Base-by-base conservation (phyloP, 345 rosid genomes). In the Euphorbia pulcherrima region DNA sequence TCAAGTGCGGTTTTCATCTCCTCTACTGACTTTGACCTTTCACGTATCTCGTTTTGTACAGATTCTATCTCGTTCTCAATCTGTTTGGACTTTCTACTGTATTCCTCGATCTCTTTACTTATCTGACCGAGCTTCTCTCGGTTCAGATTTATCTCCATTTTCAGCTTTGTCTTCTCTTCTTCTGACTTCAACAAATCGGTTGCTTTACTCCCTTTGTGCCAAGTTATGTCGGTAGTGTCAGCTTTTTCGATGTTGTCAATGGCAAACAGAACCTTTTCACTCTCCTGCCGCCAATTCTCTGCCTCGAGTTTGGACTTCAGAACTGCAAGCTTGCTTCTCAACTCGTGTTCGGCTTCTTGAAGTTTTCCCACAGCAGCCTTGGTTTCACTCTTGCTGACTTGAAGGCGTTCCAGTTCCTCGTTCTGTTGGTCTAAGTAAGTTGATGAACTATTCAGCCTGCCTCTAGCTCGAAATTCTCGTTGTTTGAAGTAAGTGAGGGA, bases 161-260 rank as follows among this genome's bases (percentile, higher is more conserved):
- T 95, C 61, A 94, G 81, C 73, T 83, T 89, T 66, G 79, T 83
- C 77, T 91, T 91, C 74, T 89, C 87, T 78, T 89, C 99, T 76
- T 86, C 90, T 0, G 85, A 86, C 68, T 84, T 86, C 53, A 94
- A 75, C 65, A 94, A 72, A 37, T 94, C 99, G 0, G 85, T 81
- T 16, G 97, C 97, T 82, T 83, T 88, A 18, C 93, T 79, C 7
- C 85, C 83, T 24, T 82, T 69, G 53, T 74, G 76, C 84, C 84
- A 80, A 62, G 77, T 78, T 21, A 68, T 78, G 27, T 78, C 83
- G 1, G 73, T 8, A 29, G 78, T 68, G 61, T 81, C 84, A 4
- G 30, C 69, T 55, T 82, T 86, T 65, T 91, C 92, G 3, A 89
- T 68, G 72, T 94, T 91, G 60, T 94, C 99, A 40, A 89, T 88